Conservation (phyloP, 805 yeast genomes). For the Wickerhamomyces canadensis region DNA sequence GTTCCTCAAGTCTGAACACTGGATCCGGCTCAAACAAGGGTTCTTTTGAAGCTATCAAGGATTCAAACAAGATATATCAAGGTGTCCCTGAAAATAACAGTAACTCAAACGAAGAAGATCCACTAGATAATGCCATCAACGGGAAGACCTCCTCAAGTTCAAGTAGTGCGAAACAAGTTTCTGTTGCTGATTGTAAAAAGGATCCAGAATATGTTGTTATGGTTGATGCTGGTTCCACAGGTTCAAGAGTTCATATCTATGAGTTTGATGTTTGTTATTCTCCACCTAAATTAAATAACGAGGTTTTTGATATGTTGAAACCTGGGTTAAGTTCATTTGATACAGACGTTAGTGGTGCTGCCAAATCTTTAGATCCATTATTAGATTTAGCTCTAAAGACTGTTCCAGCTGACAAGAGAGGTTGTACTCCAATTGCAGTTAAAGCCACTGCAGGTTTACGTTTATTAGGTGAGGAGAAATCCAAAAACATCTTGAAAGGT, state of each 20-base stretch:
- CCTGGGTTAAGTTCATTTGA: slow-evolving; percentile 90
- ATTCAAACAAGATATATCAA: slow-evolving; percentile 20
- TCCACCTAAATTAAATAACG: slow-evolving; percentile 76
- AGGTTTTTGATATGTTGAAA: slow-evolving; percentile 80
- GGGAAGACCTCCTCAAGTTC: not conserved
- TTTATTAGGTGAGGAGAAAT: slow-evolving; percentile 69
- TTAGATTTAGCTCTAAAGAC: slow-evolving; percentile 67
- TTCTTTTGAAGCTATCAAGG: slow-evolving; percentile 23
- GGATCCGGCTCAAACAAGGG: slow-evolving; percentile 12
- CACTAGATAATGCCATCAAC: not conserved
- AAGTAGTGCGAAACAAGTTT: slow-evolving; percentile 1
- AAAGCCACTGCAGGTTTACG: slow-evolving; percentile 98
- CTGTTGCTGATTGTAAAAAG: slow-evolving; percentile 28
- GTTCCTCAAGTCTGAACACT: slow-evolving; percentile 2
- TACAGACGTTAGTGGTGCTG: slow-evolving; percentile 78
- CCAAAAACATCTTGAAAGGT: slow-evolving; percentile 64
- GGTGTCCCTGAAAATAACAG: slow-evolving; percentile 25
- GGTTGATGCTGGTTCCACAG: slow-evolving; percentile 98
- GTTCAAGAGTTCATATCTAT: slow-evolving; percentile 93
- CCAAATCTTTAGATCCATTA: slow-evolving; percentile 80
- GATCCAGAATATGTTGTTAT: slow-evolving; percentile 74
- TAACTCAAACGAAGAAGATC: slow-evolving; percentile 11
- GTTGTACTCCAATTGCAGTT: slow-evolving; percentile 91
- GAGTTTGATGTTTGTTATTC: slow-evolving; percentile 81
- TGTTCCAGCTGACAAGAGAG: slow-evolving; percentile 67